phyloP scores from a whole-genome alignment of 2,329 filamentous ascomycete genomes.

The Coniosporium tulheliwenetii region DNA sequence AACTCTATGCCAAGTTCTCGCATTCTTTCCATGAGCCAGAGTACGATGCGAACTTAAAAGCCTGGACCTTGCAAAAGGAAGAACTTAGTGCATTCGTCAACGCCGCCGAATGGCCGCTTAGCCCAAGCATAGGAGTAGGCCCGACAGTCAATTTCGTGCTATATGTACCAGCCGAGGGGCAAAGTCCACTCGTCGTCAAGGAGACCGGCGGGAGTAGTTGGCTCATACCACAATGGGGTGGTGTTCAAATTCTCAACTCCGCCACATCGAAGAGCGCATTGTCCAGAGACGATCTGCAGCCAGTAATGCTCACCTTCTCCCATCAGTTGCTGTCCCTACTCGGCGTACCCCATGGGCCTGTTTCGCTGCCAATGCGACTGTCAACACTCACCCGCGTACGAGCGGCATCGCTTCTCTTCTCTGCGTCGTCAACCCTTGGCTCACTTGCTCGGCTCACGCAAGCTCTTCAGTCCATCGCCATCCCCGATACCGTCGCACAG shows the following conservation, averaged over 20 bases:
- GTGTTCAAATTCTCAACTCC: conserved; percentile 51
- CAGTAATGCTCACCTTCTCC: conserved; percentile 78
- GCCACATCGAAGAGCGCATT: conserved; percentile 27
- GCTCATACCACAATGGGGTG: conserved; percentile 94
- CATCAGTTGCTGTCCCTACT: conserved; percentile 79
- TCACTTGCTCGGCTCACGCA: conserved; percentile 74
- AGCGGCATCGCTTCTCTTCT: conserved; percentile 69
- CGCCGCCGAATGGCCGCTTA: conserved; percentile 92
- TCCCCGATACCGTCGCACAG: conserved; percentile 72
- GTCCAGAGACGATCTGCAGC: conserved; percentile 49
- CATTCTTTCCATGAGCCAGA: conserved; percentile 43
- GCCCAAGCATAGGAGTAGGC: conserved; percentile 80
- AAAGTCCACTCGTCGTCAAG: conserved; percentile 44
- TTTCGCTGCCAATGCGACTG: conserved; percentile 68
- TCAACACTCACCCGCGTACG: conserved; percentile 76
- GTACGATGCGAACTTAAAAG: conserved; percentile 35
- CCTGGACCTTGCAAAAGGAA: conserved; percentile 62
- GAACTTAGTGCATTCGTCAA: conserved; percentile 93
- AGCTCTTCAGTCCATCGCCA: conserved; percentile 78
- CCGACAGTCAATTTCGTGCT: conserved; percentile 94
- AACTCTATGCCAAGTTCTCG: conserved; percentile 66
- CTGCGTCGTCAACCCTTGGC: conserved; percentile 86
- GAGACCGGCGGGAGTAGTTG: conserved; percentile 56
- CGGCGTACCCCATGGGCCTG: conserved; percentile 63
- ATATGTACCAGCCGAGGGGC: conserved; percentile 60